Conservation (phyloP, 2,329 filamentous ascomycete genomes). For the Phyllachora maydis region DNA sequence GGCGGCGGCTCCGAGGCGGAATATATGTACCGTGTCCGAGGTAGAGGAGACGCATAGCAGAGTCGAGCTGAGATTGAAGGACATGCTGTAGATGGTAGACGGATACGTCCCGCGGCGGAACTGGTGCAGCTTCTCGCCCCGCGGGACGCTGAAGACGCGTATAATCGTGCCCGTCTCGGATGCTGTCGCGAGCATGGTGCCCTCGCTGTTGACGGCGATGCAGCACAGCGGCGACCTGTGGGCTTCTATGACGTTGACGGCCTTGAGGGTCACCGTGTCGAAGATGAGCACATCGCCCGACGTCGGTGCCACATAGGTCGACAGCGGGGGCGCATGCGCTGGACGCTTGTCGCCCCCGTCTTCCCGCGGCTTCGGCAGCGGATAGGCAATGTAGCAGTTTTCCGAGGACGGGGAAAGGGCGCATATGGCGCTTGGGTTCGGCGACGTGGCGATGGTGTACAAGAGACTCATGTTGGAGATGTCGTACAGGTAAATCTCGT, state of each 20-base stretch:
- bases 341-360: slow-evolving; percentile 37
- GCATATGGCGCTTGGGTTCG: slow-evolving; percentile 81
- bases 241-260: slow-evolving; percentile 87
- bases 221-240: slow-evolving; percentile 82
- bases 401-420: slow-evolving; percentile 87
- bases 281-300: slow-evolving; percentile 87
- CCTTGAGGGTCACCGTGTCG: slow-evolving; percentile 73
- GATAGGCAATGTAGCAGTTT: slow-evolving; percentile 89
- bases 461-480: slow-evolving; percentile 96
- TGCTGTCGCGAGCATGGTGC: slow-evolving; percentile 77
- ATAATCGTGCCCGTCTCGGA: slow-evolving; percentile 98
- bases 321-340: slow-evolving; percentile 65
- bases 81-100: slow-evolving; percentile 94
- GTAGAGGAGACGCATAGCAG: slow-evolving; percentile 89
- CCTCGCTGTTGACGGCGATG: slow-evolving; percentile 81
- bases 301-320: slow-evolving; percentile 62
- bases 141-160: slow-evolving; percentile 80
- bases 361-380: slow-evolving; percentile 54
- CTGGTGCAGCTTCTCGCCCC: slow-evolving; percentile 83
- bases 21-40: slow-evolving; percentile 92
- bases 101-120: slow-evolving; percentile 92
- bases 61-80: slow-evolving; percentile 87
- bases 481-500: slow-evolving; percentile 95
- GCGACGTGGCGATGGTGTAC: slow-evolving; percentile 81
- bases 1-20: slow-evolving; percentile 38